These are phyloP conservation scores for Tylopilus felleus DNA, from an alignment of 768 basidiomycete species.

Conservation along the genomic window DNA sequence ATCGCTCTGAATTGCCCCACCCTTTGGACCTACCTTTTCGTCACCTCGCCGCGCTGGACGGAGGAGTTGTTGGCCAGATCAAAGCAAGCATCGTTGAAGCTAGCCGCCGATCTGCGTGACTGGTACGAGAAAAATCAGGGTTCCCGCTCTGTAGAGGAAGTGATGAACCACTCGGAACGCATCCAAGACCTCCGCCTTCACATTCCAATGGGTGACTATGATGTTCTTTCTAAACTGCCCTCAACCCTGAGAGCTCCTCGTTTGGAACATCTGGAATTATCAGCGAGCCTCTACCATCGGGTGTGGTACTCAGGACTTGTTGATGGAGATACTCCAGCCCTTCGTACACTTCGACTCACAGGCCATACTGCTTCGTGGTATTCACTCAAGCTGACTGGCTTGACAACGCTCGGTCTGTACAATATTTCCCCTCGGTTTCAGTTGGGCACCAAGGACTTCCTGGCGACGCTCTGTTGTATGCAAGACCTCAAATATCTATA, in stretches of 20 bases:
- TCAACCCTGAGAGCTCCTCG: background rate
- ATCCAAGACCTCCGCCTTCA: background rate
- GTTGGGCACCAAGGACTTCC: background rate
- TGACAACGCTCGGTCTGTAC: background rate
- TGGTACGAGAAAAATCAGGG: background rate
- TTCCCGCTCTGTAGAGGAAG: background rate
- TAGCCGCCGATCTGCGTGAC: too few species aligned
- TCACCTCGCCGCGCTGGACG: background rate
- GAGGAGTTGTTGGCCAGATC: background rate
- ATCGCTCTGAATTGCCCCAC: background rate
- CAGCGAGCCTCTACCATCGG: too few species aligned
- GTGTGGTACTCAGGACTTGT: background rate
- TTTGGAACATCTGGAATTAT: background rate
- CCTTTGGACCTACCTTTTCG: background rate
- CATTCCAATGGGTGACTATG: background rate
- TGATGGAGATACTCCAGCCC: background rate
- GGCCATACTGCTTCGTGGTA: too few species aligned
- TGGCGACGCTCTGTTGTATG: constrained; percentile 27
- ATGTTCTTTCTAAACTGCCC: background rate
- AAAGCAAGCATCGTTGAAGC: background rate
- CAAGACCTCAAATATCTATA: constrained; percentile 12
- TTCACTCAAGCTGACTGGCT: background rate
- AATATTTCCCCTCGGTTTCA: background rate
- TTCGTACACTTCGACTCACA: background rate
- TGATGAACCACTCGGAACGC: background rate